Percentiles rank a stretch among this genome's conserved stretches.
Conservation (phyloP, 192 early-diverging fungal genomes). For the Coemansia sp. region DNA sequence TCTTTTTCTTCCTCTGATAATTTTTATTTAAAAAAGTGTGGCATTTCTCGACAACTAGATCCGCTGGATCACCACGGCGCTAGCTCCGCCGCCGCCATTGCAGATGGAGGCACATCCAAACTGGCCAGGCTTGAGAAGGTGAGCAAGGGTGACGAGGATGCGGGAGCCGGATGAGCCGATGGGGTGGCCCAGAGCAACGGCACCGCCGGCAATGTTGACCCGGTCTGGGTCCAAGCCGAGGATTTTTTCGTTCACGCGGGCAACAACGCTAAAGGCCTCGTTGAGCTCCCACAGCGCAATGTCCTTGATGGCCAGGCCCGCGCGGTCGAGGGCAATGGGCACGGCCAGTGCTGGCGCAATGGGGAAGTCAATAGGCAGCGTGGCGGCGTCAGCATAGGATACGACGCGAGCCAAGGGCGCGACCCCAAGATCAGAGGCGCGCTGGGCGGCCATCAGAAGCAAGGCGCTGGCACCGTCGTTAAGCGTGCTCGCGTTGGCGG, state of each 20-base stretch:
- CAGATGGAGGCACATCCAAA: constrained; percentile 78
- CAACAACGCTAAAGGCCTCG: constrained; percentile 95
- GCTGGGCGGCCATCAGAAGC: constrained; percentile 74
- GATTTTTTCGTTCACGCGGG: constrained; percentile 85
- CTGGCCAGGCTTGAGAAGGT: constrained; percentile 79
- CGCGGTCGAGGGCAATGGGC: constrained; percentile 88
- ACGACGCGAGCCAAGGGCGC: constrained; percentile 87
- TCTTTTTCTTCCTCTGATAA: neutral
- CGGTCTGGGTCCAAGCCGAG: constrained; percentile 67
- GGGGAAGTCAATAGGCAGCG: constrained; percentile 87
- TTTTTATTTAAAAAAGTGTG: neutral
- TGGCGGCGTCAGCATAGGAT: constrained; percentile 89
- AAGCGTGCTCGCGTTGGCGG: constrained; percentile 91
- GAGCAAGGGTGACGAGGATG: constrained; percentile 78
- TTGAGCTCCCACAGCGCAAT: constrained; percentile 95
- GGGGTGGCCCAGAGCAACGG: constrained; percentile 77
- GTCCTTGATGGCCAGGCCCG: constrained; percentile 77
- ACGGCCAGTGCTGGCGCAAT: constrained; percentile 91
- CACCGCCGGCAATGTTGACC: constrained; percentile 80
- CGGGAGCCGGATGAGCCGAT: constrained; percentile 82
- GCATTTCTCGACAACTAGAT: constrained; percentile 18
- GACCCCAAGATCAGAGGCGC: constrained; percentile 70
- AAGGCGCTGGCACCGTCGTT: constrained; percentile 96
- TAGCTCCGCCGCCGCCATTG: constrained; percentile 81
- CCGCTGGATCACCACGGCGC: constrained; percentile 66